Evolutionary conservation across 352 stramenopile species (phyloP).

Genomic region (Pythium folliculosum): DNA sequence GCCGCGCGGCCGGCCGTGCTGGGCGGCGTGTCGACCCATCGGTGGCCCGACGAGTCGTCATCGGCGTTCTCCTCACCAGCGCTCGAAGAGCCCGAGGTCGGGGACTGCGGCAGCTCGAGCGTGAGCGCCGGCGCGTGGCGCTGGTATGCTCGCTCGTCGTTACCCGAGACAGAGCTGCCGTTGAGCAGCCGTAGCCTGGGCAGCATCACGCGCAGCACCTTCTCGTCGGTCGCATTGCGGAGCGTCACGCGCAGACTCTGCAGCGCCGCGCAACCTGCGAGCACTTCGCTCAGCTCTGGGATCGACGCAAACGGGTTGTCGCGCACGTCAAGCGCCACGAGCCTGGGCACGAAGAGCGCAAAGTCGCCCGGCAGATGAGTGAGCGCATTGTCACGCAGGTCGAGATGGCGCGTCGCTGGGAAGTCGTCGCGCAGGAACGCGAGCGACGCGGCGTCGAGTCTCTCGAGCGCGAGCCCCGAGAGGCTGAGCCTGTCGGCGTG

Average conservation of each 20-base stretch:
- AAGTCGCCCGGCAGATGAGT: constrained; percentile 43
- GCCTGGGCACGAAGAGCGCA: constrained; percentile 36
- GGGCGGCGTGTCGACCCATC: constrained; percentile 27
- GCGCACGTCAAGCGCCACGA: constrained; percentile 65
- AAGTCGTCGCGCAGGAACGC: constrained; percentile 49
- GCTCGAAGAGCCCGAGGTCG: constrained; percentile 10
- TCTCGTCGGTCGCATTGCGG: constrained; percentile 46
- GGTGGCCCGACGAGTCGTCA: background rate
- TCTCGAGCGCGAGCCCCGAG: constrained; percentile 34
- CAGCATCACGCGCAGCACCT: constrained; percentile 55
- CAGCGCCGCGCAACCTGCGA: constrained; percentile 48
- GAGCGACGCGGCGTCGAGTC: constrained; percentile 33
- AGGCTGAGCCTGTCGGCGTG: constrained; percentile 50
- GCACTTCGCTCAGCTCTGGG: constrained; percentile 39
- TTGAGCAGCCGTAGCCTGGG: constrained; percentile 65
- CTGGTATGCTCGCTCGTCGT: background rate
- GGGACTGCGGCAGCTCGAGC: constrained; percentile 11
- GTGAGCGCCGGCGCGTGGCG: constrained; percentile 20
- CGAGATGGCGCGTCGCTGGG: constrained; percentile 46
- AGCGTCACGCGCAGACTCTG: constrained; percentile 66
- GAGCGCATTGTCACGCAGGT: constrained; percentile 61
- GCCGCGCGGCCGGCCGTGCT: background rate
- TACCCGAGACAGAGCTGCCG: constrained; percentile 30
- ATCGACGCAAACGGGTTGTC: constrained; percentile 54
- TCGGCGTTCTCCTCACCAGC: background rate